phyloP scores from a whole-genome alignment of 1,284 basidiomycete species.

The Wolfiporia cocos region DNA sequence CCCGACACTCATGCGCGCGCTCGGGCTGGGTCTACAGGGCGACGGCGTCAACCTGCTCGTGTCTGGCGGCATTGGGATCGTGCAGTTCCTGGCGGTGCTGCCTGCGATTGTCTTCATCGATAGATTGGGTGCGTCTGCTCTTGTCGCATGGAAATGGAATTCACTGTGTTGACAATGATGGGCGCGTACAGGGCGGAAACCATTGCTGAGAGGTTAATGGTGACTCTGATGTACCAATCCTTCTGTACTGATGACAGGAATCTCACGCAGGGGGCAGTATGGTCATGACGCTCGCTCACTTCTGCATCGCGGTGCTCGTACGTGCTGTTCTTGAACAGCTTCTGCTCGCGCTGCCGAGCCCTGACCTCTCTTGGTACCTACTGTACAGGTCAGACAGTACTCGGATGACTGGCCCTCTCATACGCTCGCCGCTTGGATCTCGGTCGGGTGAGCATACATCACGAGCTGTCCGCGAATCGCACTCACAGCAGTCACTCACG shows the following conservation, averaged over 20 bases:
- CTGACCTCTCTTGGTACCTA: no score
- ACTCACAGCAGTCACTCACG: neutral
- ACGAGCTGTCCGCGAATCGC: neutral
- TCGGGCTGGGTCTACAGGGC: conserved; percentile 60
- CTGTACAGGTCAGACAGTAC: conserved; percentile 41
- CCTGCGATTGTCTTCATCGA: conserved; percentile 73
- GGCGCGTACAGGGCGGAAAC: conserved; percentile 46
- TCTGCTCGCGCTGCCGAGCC: conserved; percentile 1
- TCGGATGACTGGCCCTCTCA: conserved; percentile 51
- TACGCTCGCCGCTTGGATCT: conserved; percentile 52
- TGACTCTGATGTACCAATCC: neutral
- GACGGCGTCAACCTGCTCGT: conserved; percentile 54
- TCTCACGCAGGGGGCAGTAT: conserved; percentile 50
- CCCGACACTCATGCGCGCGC: conserved; percentile 57
- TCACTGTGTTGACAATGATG: conserved; percentile 1
- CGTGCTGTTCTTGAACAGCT: conserved; percentile 5
- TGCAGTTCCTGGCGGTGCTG: conserved; percentile 70
- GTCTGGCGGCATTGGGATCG: conserved; percentile 74
- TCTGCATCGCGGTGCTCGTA: conserved; percentile 65
- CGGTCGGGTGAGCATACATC: conserved; percentile 45
- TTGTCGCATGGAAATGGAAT: neutral
- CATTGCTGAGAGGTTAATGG: conserved; percentile 46
- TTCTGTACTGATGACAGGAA: neutral
- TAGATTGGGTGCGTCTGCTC: conserved; percentile 58
- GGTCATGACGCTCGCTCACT: conserved; percentile 69